Evolutionary conservation across 1,139 yeast species (phyloP).

Genomic region (Pichiaceae sp.): DNA sequence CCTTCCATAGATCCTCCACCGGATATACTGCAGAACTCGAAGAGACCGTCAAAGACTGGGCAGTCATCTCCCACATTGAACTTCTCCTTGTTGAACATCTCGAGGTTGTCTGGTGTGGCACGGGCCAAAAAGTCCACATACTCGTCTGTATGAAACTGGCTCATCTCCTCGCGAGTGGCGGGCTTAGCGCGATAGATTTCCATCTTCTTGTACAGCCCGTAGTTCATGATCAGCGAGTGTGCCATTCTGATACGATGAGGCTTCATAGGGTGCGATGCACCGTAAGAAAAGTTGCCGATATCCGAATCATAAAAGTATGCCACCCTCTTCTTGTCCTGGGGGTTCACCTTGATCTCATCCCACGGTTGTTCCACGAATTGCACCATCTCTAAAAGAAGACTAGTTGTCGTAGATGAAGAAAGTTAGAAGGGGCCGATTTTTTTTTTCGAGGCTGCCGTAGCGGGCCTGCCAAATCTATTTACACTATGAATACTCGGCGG

Average conservation of each 20-base stretch:
- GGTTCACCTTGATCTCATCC: slow-evolving; percentile 48
- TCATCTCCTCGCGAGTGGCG: slow-evolving; percentile 97
- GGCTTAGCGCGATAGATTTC: slow-evolving; percentile 94
- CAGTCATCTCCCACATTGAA: slow-evolving; percentile 97
- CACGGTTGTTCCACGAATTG: slow-evolving; percentile 41
- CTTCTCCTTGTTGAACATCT: slow-evolving; percentile 81
- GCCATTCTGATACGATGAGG: slow-evolving; percentile 99
- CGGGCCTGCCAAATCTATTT: too few relatives aligned
- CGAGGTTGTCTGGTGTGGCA: slow-evolving; percentile 92
- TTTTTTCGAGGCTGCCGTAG: too few relatives aligned
- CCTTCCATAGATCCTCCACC: slow-evolving; percentile 96
- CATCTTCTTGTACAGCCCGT: slow-evolving; percentile 94
- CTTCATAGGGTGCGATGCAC: slow-evolving; percentile 98
- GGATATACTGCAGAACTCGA: slow-evolving; percentile 76
- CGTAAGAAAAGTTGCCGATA: slow-evolving; percentile 95
- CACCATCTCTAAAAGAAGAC: slow-evolving; percentile 5
- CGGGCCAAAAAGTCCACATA: slow-evolving; percentile 89
- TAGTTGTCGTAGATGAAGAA: neutral
- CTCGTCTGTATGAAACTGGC: slow-evolving; percentile 97
- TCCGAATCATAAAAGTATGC: slow-evolving; percentile 72
- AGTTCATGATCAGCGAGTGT: slow-evolving; percentile 92
- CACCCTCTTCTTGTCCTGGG: slow-evolving; percentile 53
- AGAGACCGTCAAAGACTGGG: slow-evolving; percentile 93
- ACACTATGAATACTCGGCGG: neutral
- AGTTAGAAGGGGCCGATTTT: neutral